Base-by-base conservation (phyloP, 768 basidiomycete genomes). In the Cyclocybe cylindracea region DNA sequence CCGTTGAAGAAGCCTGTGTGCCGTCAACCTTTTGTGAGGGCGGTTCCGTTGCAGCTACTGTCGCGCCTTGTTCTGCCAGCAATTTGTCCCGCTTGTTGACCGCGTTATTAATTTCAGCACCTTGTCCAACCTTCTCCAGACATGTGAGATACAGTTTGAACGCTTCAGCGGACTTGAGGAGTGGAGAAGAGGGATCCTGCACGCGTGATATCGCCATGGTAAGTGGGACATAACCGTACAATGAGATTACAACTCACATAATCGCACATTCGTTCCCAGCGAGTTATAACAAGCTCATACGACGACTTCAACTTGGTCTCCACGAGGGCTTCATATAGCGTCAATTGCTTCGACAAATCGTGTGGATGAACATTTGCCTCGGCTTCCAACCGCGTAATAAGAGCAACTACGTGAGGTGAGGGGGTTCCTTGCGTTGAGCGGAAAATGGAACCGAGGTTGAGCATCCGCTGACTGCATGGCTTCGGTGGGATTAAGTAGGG, bases 221-320 rank as follows among this genome's bases (percentile, higher is more conserved):
- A 46, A 47, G 54, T 41, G 43, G 45, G 44, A 51, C 31, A 14
- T 35, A 18, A 44, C 38, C 32, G 29, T 19, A 41, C 9, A 10
- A 9, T 35, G 46, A 34, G 80, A 85, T 54, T 69, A 89, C 89
- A 35, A 83, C 89, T 59, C 71, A 92, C 91, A 63, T 87, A 91
- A 78, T 92, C 87, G 61, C 81, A 82, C 79, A 86, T 84, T 58
- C 85, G 78, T 64, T 94, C 91, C 91, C 91, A 94, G 49, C 90
- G 82, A 61, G 74, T 83, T 50, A 91, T 82, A 50, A 92, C 71
- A 18, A 88, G 71, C 52, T 91, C 85, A 65, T 86, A 86, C 0
- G 83, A 90, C 10, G 84, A 77, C 50, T 80, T 83, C 33, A 86
- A 72, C 45, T 83, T 80, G 0, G 87, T 87, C 0, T 81, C 80